These are phyloP conservation scores for Aspergillus indologenus DNA, from an alignment of 495 filamentous ascomycete species.

Conservation along the genomic window DNA sequence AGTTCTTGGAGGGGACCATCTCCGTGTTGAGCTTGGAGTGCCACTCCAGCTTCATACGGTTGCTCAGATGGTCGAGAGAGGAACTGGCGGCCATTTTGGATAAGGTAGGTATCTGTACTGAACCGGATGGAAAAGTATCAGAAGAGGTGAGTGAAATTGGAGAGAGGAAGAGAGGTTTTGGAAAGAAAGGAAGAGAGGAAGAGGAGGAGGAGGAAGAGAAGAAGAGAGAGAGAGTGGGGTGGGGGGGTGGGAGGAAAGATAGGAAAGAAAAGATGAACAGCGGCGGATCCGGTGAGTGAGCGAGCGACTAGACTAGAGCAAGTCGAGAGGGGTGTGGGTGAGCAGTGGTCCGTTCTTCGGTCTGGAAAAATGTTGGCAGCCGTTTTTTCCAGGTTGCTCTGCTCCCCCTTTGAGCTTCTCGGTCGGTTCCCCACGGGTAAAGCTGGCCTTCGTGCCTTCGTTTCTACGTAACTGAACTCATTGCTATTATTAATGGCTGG, in stretches of 20 bases:
- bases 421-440: constrained; percentile 21
- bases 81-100: constrained; percentile 46
- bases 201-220: constrained; percentile 17
- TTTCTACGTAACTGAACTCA: too few relatives aligned
- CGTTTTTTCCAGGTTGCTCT: constrained; percentile 17
- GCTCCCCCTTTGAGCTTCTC: constrained; percentile 8
- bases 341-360: background rate
- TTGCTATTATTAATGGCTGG: constrained; percentile 4
- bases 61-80: constrained; percentile 78
- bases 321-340: constrained; percentile 17
- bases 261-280: constrained; percentile 18
- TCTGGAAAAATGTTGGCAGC: constrained; percentile 40
- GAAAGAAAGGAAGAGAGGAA: constrained; percentile 17
- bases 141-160: constrained; percentile 16
- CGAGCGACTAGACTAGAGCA: constrained; percentile 13
- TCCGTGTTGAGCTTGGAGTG: constrained; percentile 78
- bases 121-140: constrained; percentile 9
- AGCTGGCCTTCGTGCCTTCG: background rate
- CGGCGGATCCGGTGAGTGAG: constrained; percentile 21
- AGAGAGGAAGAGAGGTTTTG: constrained; percentile 12
- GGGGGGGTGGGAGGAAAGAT: constrained; percentile 16
- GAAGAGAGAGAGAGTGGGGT: constrained; percentile 25
- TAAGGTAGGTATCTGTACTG: constrained; percentile 21
- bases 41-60: constrained; percentile 87
- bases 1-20: constrained; percentile 76